These are phyloP conservation scores for Reutealis trisperma DNA, from an alignment of 345 rosid genomes.

Conservation along the genomic window DNA sequence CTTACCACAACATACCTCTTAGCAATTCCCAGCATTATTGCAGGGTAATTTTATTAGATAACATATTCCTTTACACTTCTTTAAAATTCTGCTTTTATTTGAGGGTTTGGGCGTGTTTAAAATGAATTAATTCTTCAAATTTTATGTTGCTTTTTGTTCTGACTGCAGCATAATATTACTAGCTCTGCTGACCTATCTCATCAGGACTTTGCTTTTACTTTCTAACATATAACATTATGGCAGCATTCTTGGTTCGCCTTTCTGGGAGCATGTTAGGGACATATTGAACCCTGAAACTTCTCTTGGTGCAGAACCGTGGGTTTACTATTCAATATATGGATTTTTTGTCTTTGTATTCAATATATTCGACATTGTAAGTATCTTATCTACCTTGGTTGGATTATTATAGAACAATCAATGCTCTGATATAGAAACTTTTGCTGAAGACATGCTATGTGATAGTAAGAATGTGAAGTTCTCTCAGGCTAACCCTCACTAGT, in stretches of 20 bases:
- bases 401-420: neutral
- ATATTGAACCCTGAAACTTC: conserved; percentile 83
- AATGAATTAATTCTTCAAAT: conserved; percentile 3
- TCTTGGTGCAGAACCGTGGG: conserved; percentile 87
- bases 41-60: conserved; percentile 50
- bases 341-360: conserved; percentile 89
- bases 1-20: conserved; percentile 86
- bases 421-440: conserved; percentile 1
- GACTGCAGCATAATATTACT: neutral
- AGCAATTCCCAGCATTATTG: conserved; percentile 89
- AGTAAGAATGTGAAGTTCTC: neutral
- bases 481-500: neutral
- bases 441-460: neutral
- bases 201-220: conserved; percentile 9
- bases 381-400: conserved; percentile 16
- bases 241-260: conserved; percentile 77
- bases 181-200: neutral
- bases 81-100: neutral
- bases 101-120: neutral
- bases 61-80: neutral
- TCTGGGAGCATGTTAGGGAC: conserved; percentile 79
- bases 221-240: conserved; percentile 37
- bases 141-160: neutral
- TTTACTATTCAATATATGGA: conserved; percentile 83
- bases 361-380: conserved; percentile 94